Conservation (phyloP, 768 basidiomycete genomes). For the Amanita thiersii region DNA sequence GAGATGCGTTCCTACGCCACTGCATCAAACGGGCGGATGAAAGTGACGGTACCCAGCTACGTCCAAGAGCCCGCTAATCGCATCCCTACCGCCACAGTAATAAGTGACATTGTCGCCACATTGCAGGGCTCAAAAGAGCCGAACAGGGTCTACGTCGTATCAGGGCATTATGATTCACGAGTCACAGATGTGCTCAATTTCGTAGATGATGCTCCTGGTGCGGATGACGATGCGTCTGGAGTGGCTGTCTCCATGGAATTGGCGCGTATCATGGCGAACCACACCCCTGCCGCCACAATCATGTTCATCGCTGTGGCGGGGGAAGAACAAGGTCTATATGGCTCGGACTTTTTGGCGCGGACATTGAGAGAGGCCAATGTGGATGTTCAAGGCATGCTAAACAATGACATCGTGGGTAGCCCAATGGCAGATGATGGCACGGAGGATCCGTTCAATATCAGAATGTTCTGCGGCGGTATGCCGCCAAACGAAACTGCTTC, state of each 20-base stretch:
- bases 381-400: conserved; percentile 49
- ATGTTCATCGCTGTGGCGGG: conserved; percentile 44
- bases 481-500: conserved; percentile 33
- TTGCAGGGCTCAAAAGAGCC: conserved; percentile 39
- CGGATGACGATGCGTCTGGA: conserved; percentile 47
- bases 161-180: conserved; percentile 49
- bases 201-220: conserved; percentile 39
- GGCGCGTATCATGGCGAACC: conserved; percentile 41
- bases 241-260: conserved; percentile 50
- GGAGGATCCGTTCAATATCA: conserved; percentile 37
- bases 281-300: conserved; percentile 38
- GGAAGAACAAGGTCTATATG: conserved; percentile 45
- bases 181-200: conserved; percentile 30
- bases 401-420: conserved; percentile 51
- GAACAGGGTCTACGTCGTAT: conserved; percentile 43
- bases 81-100: conserved; percentile 35
- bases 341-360: conserved; percentile 38
- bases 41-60: conserved; percentile 36
- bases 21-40: conserved; percentile 31
- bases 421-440: conserved; percentile 40
- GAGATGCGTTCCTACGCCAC: conserved; percentile 33
- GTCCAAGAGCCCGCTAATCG: conserved; percentile 26
- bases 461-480: conserved; percentile 45
- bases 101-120: conserved; percentile 45
- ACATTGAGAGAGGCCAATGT: conserved; percentile 27